phyloP scores from a whole-genome alignment of 768 basidiomycete species.

The Cystobasidium onofrii region DNA sequence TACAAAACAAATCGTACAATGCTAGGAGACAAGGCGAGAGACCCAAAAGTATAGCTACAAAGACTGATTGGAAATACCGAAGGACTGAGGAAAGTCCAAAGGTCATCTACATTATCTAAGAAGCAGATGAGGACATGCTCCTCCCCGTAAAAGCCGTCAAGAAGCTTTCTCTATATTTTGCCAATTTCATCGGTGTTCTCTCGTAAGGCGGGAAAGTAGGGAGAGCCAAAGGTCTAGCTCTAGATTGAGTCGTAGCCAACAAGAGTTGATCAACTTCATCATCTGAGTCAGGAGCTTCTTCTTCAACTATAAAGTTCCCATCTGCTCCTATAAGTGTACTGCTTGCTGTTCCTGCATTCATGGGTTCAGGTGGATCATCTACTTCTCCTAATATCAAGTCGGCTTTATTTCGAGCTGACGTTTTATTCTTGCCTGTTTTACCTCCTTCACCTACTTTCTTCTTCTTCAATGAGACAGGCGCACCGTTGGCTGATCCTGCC shows the following conservation, averaged over 20 bases:
- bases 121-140: neutral
- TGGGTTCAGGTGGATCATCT: slow-evolving; percentile 24
- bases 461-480: neutral
- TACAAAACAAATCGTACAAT: no score
- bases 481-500: neutral
- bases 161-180: slow-evolving; percentile 23
- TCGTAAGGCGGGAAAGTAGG: neutral
- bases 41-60: neutral
- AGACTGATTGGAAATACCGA: neutral
- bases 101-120: neutral
- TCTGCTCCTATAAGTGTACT: neutral
- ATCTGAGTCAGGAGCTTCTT: slow-evolving; percentile 27
- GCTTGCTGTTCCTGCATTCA: neutral
- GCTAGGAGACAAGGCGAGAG: no score
- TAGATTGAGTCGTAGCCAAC: slow-evolving; percentile 5
- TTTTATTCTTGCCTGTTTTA: neutral
- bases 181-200: slow-evolving; percentile 6
- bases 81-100: no score
- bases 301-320: neutral
- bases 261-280: slow-evolving; percentile 30
- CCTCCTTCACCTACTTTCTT: slow-evolving; percentile 17
- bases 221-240: slow-evolving; percentile 9
- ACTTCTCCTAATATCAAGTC: slow-evolving; percentile 26
- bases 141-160: slow-evolving; percentile 29
- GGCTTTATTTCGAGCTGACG: slow-evolving; percentile 14